Conservation (phyloP, 306 rosid species). For the Medicago arabica region DNA sequence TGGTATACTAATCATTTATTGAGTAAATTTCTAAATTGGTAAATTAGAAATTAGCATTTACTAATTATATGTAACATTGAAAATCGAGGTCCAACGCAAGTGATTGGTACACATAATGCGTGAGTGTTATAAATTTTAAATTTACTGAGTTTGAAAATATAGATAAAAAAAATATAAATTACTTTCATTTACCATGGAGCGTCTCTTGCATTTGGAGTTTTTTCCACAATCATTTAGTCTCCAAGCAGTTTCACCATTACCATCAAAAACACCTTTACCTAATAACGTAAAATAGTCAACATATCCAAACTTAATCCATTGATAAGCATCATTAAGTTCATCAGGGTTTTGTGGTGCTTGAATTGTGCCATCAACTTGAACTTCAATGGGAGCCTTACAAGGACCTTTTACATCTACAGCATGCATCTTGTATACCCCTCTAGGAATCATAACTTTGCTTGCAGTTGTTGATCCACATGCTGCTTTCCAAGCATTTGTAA, state of each 20-base stretch:
- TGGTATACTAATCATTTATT: not conserved
- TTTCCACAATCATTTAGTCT: slow-evolving; percentile 40
- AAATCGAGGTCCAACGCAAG: no score
- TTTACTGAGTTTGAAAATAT: not conserved
- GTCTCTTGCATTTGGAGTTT: slow-evolving; percentile 11
- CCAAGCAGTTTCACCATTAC: slow-evolving; percentile 53
- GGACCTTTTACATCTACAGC: slow-evolving; percentile 45
- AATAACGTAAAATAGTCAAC: slow-evolving; percentile 43
- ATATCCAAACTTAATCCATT: slow-evolving; percentile 49
- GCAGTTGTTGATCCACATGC: slow-evolving; percentile 45
- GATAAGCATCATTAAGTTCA: not conserved
- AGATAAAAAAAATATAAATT: not conserved
- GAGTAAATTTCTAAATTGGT: no score
- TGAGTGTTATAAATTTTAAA: not conserved
- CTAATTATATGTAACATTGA: no score
- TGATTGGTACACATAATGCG: not conserved
- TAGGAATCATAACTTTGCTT: slow-evolving; percentile 41
- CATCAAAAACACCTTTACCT: slow-evolving; percentile 60
- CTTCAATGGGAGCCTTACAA: slow-evolving; percentile 51
- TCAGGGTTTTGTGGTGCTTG: slow-evolving; percentile 38
- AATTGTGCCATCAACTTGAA: slow-evolving; percentile 48
- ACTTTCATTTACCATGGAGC: slow-evolving; percentile 39
- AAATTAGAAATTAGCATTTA: no score
- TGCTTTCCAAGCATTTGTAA: slow-evolving; percentile 43
- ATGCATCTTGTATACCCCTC: slow-evolving; percentile 32